A percentile compares a stretch with the other conserved stretches of the same genome.
Conservation (phyloP, 306 rosid species). For the Gastrolobium villosum region DNA sequence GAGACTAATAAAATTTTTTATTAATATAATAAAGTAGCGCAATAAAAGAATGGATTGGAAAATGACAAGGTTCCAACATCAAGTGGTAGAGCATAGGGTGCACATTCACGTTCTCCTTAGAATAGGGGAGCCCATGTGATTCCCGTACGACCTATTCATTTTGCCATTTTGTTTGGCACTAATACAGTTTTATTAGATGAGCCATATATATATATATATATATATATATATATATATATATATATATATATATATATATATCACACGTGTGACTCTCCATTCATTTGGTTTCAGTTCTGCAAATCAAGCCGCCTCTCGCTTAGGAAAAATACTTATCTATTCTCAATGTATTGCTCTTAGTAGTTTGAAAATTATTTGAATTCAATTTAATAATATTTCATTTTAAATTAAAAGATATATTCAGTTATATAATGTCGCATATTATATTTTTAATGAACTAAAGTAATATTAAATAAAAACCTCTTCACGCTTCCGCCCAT, state of each 20-base stretch:
- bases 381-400: no score
- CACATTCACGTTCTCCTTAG: conserved; percentile 68
- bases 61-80: conserved; percentile 42
- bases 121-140: conserved; percentile 74
- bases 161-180: conserved; percentile 55
- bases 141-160: conserved; percentile 51
- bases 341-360: no score
- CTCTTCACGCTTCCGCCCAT: no score
- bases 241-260: neutral
- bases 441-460: no score
- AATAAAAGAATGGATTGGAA: conserved; percentile 26
- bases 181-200: neutral
- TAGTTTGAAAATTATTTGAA: no score
- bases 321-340: no score
- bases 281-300: neutral
- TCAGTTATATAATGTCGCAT: no score
- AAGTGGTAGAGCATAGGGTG: conserved; percentile 38
- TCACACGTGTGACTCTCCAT: conserved; percentile 63
- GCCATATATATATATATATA: neutral
- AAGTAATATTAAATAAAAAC: no score
- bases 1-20: neutral
- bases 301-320: neutral
- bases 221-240: no score
- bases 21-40: neutral
- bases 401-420: no score